phyloP scores from a whole-genome alignment of 768 basidiomycete genomes.

The Trametes meyenii region DNA sequence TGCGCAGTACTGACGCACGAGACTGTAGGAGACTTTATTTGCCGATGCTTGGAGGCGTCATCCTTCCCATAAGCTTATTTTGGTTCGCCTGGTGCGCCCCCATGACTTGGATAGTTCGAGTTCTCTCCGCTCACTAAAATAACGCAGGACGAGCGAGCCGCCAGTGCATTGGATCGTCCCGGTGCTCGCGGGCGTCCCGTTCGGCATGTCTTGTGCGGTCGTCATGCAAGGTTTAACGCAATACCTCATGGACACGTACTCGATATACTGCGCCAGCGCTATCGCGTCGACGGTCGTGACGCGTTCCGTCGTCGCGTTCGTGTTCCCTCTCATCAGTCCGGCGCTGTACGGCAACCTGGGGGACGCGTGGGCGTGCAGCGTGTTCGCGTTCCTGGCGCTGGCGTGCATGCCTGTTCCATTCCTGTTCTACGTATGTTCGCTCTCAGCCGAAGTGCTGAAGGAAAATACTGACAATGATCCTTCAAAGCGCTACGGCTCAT shows the following conservation, averaged over 20 bases:
- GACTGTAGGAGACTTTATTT: conserved; percentile 55
- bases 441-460: neutral
- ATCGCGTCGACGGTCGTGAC: conserved; percentile 70
- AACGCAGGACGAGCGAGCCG: conserved; percentile 50
- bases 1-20: neutral
- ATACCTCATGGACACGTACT: conserved; percentile 75
- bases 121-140: conserved; percentile 9
- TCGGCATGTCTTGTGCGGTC: conserved; percentile 65
- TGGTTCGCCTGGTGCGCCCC: conserved; percentile 66
- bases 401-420: conserved; percentile 58
- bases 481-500: conserved; percentile 22
- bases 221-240: conserved; percentile 67
- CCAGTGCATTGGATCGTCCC: conserved; percentile 67
- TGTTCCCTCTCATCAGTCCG: conserved; percentile 63
- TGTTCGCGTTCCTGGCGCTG: conserved; percentile 55
- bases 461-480: neutral
- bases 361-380: conserved; percentile 55
- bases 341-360: conserved; percentile 55
- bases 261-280: conserved; percentile 66
- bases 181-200: conserved; percentile 66
- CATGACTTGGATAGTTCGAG: neutral
- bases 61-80: conserved; percentile 61
- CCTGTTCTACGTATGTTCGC: conserved; percentile 53
- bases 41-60: conserved; percentile 54
- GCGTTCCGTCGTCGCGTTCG: conserved; percentile 62